Evolutionary conservation across 2,329 filamentous ascomycete species (phyloP), one percentile per base, ranked within the genome.

Genomic region (Zymoseptoria passerinii): DNA sequence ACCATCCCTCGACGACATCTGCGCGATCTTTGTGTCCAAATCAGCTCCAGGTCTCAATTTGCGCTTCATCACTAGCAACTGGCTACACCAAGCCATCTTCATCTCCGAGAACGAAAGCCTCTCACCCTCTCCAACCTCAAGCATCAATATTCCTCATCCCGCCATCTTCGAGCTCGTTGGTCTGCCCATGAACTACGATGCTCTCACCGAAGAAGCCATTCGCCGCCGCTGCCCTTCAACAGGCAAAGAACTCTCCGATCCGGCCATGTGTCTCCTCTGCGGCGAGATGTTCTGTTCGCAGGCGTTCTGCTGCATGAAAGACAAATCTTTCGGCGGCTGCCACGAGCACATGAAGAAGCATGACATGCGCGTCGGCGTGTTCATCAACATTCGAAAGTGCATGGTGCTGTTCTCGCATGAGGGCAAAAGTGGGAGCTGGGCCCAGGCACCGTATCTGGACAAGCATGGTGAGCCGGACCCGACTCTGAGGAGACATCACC

Each of bases 261-360:
- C 94, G 0, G 89, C 88, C 63, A 83, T 99, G 44, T 99, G 94
- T 70, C 81, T 99, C 48, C 90, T 96, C 76, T 99, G 94, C 70
- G 92, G 94, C 35, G 91, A 92, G n/a, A 90, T 99, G 48, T 92
- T 96, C 74, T 99, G 94, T 75, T 90, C 88, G 8, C 94, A 99
- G 77, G 90, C 88, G 51, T 87, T 92, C 52, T 99, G 94, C 76
- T 99, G 94, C 72, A 84, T 89, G 69, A 85, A 85, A 66, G 79
- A 84, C 60, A 83, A 82, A 58, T 75, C 64, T 72, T 55, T 77
- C 72, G 92, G 92, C 51, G 92, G 95, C 29, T 92, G 89, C 63
- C 92, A 92, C 73, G 90, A 95, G 76, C 94, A 99, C 75, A 85
- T 96, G 78, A 77, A 82, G 63, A 91, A 86, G 88, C 97, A 92